Base-by-base conservation (phyloP, 805 yeast species). In the Yamadazyma sp. region DNA sequence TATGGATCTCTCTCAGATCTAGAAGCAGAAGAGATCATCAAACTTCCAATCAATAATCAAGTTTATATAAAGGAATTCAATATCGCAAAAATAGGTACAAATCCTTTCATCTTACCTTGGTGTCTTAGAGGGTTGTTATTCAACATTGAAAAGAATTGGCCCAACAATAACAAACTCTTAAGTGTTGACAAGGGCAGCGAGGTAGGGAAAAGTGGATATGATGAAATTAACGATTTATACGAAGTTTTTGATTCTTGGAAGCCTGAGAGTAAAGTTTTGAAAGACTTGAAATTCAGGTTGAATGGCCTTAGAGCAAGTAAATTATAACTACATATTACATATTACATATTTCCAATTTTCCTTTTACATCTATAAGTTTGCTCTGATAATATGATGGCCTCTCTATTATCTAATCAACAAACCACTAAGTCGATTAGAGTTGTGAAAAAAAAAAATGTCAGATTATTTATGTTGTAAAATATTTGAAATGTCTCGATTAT, bases 31-130 rank as follows among this genome's bases (percentile, higher is more conserved):
- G 44, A 38, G 8, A 40, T 46, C 3, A 30, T 44, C 4, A 40
- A 42, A 19, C 21, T 58, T 2, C 71, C 71, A 4, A 26, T 45
- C n/a, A 52, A 60, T 10, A 65, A 65, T 43, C 60, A 53, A 31
- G 55, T 64, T 0, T 60, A 65, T 40, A 50, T 62, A 36, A 58
- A 59, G 40, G 69, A 66, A 40, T 85, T 81, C 52, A 76, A 76
- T 32, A 69, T 85, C 25, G 78, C 85, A 6, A 75, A 75, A 42
- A 59, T 82, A 13, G 87, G 86, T 2, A 65, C 75, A 18, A 89
- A 91, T 56, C 96, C 96, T 0, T 91, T 75, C 51, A 78, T 83
- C 39, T 62, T 91, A 24, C 98, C 98, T 1, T 91, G 97, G 96
- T 84, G 94, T 49, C 75, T 88, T 62, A 65, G 96, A 28, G 96